Conservation (phyloP, 164 flowering plant genomes). For the Vitis rotundifolia region DNA sequence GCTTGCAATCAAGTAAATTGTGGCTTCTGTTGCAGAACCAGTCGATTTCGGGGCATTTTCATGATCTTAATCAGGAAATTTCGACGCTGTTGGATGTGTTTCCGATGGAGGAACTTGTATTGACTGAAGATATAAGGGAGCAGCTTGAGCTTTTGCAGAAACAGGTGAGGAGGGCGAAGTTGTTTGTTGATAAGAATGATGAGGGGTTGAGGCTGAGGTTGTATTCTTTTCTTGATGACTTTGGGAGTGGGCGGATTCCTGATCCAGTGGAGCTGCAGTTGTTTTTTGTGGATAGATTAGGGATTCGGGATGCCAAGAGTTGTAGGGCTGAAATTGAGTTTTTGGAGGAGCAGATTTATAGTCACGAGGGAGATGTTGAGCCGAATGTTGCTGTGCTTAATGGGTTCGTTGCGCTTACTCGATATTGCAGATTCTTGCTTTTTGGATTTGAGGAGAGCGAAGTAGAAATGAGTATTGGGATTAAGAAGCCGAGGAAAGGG, state of each 20-base stretch:
- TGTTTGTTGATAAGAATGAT: slow-evolving; percentile 61
- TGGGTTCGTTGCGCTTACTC: slow-evolving; percentile 68
- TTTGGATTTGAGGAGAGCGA: slow-evolving; percentile 76
- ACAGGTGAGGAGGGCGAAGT: slow-evolving; percentile 52
- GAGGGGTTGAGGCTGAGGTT: slow-evolving; percentile 52
- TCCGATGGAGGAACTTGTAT: slow-evolving; percentile 54
- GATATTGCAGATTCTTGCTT: slow-evolving; percentile 79
- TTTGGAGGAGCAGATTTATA: slow-evolving; percentile 79
- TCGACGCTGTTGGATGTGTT: slow-evolving; percentile 87
- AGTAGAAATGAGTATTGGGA: slow-evolving; percentile 25
- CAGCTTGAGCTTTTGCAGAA: slow-evolving; percentile 62
- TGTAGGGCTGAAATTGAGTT: slow-evolving; percentile 81
- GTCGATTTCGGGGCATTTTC: slow-evolving; percentile 73
- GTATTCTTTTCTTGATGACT: slow-evolving; percentile 56
- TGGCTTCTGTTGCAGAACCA: slow-evolving; percentile 83
- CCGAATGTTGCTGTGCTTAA: slow-evolving; percentile 66
- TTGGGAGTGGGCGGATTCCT: slow-evolving; percentile 59
- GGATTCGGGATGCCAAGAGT: slow-evolving; percentile 48
- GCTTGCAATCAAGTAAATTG: slow-evolving; percentile 59
- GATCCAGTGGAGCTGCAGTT: slow-evolving; percentile 34
- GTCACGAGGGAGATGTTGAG: slow-evolving; percentile 74
- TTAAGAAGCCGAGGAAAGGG: slow-evolving; percentile 46
- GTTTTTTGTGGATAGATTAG: slow-evolving; percentile 54
- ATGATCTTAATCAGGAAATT: slow-evolving; percentile 74
- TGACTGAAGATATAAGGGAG: slow-evolving; percentile 62